These are phyloP conservation scores for Hypoxylon fragiforme DNA, from an alignment of 495 filamentous ascomycete genomes.

Conservation along the genomic window DNA sequence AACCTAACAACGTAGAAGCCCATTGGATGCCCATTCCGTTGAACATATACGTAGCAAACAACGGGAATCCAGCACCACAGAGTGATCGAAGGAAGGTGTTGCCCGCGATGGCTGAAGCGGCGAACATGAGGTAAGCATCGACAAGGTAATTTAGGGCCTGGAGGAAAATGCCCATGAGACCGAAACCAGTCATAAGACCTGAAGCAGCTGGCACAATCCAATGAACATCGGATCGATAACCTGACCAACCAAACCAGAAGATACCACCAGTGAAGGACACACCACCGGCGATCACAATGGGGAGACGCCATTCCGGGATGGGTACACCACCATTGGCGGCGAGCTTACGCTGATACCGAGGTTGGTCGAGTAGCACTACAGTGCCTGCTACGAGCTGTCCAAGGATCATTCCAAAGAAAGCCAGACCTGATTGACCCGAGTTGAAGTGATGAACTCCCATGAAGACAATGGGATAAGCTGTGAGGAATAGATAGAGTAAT, in stretches of 20 bases:
- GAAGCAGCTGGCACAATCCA: constrained; percentile 83
- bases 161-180: constrained; percentile 79
- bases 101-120: constrained; percentile 83
- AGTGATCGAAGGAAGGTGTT: constrained; percentile 86
- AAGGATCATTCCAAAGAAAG: constrained; percentile 79
- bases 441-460: constrained; percentile 68
- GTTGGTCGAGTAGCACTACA: constrained; percentile 67
- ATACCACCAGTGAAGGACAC: constrained; percentile 72
- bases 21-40: constrained; percentile 74
- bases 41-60: constrained; percentile 85
- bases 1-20: constrained; percentile 76
- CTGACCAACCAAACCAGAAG: constrained; percentile 89
- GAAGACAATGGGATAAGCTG: constrained; percentile 81
- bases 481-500: constrained; percentile 78
- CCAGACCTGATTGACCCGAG: constrained; percentile 69
- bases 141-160: constrained; percentile 86
- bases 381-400: constrained; percentile 71
- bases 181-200: constrained; percentile 61
- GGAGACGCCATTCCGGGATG: constrained; percentile 85
- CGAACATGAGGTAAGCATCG: constrained; percentile 86
- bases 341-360: constrained; percentile 68
- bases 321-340: constrained; percentile 72
- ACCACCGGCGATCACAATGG: constrained; percentile 76
- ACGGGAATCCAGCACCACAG: constrained; percentile 75
- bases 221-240: constrained; percentile 63